Conservation (phyloP, 1,284 basidiomycete species). For the Ceratobasidium theobromae region DNA sequence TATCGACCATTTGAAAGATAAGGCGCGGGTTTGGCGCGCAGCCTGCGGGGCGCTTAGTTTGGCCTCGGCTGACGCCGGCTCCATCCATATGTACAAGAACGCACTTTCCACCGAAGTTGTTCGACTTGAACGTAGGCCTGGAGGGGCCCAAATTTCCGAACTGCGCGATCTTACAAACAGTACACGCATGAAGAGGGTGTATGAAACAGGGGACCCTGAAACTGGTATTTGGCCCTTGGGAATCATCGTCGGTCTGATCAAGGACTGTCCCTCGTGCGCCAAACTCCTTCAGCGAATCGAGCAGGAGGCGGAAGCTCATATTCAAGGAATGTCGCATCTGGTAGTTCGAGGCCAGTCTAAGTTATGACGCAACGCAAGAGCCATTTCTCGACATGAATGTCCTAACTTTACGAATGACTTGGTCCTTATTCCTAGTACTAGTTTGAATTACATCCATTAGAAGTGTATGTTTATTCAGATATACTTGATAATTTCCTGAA, state of each 20-base stretch:
- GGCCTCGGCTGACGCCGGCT: conserved; percentile 74
- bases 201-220: conserved; percentile 82
- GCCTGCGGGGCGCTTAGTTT: no score
- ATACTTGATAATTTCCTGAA: no score
- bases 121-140: conserved; percentile 72
- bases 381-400: no score
- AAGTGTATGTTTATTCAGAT: no score
- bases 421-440: no score
- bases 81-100: conserved; percentile 85
- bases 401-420: no score
- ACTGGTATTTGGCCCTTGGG: conserved; percentile 87
- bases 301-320: conserved; percentile 72
- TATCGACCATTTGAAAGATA: no score
- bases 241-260: conserved; percentile 78
- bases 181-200: conserved; percentile 70
- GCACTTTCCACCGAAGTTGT: conserved; percentile 80
- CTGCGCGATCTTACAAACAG: conserved; percentile 82
- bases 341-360: conserved; percentile 6
- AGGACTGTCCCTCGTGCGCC: conserved; percentile 84
- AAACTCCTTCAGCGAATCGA: conserved; percentile 73
- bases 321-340: conserved; percentile 50
- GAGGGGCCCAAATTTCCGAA: conserved; percentile 88
- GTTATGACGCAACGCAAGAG: neutral
- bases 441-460: neutral
- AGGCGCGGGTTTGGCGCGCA: no score